These are phyloP conservation scores for Colletotrichum eleusines DNA, from an alignment of 2,329 filamentous ascomycete genomes.

Conservation along the genomic window DNA sequence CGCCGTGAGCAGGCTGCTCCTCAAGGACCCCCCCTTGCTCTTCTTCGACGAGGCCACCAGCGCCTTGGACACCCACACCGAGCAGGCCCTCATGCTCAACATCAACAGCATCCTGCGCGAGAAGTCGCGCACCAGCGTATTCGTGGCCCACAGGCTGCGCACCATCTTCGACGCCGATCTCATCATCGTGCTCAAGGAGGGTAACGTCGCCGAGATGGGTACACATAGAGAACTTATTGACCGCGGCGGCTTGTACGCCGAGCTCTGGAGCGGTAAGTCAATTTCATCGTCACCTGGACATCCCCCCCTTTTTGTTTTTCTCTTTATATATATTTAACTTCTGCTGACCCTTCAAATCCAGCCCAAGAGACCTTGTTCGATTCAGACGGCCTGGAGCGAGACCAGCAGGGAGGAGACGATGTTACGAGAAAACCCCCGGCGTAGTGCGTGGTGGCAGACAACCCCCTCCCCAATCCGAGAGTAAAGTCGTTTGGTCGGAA, in stretches of 20 bases:
- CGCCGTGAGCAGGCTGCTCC: conserved; percentile 83
- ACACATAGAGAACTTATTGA: conserved; percentile 89
- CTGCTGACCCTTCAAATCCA: conserved; percentile 45
- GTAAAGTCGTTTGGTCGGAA: not conserved
- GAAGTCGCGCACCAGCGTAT: conserved; percentile 90
- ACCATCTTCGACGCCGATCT: conserved; percentile 95
- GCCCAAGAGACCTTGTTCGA: conserved; percentile 73
- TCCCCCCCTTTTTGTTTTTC: too few species aligned
- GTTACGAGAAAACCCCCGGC: conserved; percentile 60
- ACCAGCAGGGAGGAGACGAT: conserved; percentile 51
- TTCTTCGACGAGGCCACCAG: conserved; percentile 98
- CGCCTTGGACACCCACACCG: conserved; percentile 92
- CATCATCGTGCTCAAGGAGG: conserved; percentile 90
- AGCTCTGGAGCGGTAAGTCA: conserved; percentile 87
- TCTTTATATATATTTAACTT: too few species aligned
- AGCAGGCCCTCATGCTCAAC: conserved; percentile 89
- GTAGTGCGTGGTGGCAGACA: not conserved
- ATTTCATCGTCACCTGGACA: not conserved
- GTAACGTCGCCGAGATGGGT: conserved; percentile 87
- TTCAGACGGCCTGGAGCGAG: conserved; percentile 58
- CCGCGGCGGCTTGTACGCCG: conserved; percentile 82
- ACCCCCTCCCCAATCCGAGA: not conserved
- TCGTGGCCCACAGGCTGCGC: conserved; percentile 90
- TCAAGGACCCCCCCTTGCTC: conserved; percentile 89
- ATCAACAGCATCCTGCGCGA: conserved; percentile 94